phyloP scores from a whole-genome alignment of 768 basidiomycete species.

The Boletus barrowsii region DNA sequence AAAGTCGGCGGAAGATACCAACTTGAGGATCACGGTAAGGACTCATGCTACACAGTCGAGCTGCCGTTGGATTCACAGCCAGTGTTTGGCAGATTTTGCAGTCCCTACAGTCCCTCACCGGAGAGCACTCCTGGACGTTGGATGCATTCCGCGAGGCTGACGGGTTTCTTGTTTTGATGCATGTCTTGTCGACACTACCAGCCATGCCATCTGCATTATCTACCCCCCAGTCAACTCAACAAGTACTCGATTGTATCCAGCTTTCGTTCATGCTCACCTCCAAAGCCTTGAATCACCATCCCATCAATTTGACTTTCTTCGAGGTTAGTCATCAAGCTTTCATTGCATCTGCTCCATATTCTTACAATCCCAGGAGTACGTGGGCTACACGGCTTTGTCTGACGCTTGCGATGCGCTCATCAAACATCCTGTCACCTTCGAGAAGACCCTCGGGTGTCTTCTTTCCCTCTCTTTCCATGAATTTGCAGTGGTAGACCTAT shows the following conservation, averaged over 20 bases:
- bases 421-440: slow-evolving; percentile 42
- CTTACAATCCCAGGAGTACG: slow-evolving; percentile 26
- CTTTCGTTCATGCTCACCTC: slow-evolving; percentile 63
- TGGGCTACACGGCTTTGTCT: slow-evolving; percentile 64
- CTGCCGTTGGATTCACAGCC: background rate
- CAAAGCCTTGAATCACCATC: slow-evolving; percentile 58
- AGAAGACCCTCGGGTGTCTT: slow-evolving; percentile 63
- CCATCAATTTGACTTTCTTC: slow-evolving; percentile 60
- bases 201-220: slow-evolving; percentile 25
- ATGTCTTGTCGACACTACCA: slow-evolving; percentile 60
- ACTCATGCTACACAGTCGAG: background rate
- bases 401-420: slow-evolving; percentile 57
- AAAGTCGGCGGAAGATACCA: slow-evolving; percentile 51
- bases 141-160: slow-evolving; percentile 80
- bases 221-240: slow-evolving; percentile 34
- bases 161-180: slow-evolving; percentile 75
- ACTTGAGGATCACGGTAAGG: slow-evolving; percentile 53
- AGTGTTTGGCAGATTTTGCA: slow-evolving; percentile 46
- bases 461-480: slow-evolving; percentile 66
- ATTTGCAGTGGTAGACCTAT: slow-evolving; percentile 55
- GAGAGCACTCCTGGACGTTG: slow-evolving; percentile 62
- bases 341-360: slow-evolving; percentile 5
- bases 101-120: slow-evolving; percentile 67
- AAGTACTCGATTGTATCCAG: slow-evolving; percentile 51
- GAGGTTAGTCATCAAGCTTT: slow-evolving; percentile 48